Conservation (phyloP, 768 basidiomycete genomes). For the Gloeophyllum trabeum region DNA sequence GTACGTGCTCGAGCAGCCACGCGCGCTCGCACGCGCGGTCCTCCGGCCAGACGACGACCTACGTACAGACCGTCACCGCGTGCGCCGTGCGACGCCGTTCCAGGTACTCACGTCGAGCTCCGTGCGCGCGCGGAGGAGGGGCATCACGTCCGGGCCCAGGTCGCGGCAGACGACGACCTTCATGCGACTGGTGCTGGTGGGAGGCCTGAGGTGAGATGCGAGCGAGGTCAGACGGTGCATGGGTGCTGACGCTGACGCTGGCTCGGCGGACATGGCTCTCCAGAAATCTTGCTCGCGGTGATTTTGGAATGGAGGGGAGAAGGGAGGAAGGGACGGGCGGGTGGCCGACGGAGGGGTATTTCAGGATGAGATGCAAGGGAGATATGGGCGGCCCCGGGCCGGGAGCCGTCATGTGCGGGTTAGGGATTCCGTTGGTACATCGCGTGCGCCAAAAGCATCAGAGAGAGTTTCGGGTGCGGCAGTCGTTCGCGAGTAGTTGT, state of each 20-base stretch:
- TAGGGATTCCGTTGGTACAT: too few relatives aligned
- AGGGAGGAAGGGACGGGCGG: too few relatives aligned
- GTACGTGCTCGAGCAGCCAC: conserved; percentile 24
- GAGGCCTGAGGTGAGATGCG: neutral
- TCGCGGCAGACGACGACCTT: conserved; percentile 7
- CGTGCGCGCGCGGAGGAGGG: conserved; percentile 1
- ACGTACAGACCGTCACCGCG: neutral
- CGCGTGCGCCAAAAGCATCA: too few relatives aligned
- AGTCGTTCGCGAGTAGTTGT: too few relatives aligned
- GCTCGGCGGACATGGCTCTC: neutral
- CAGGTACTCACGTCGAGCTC: conserved; percentile 4
- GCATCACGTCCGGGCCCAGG: conserved; percentile 6
- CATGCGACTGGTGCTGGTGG: neutral
- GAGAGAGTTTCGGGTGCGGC: too few relatives aligned
- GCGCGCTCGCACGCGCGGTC: conserved; percentile 12
- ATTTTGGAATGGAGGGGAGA: too few relatives aligned
- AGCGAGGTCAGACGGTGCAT: neutral
- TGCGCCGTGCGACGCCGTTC: too few relatives aligned
- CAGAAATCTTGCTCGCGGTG: too few relatives aligned
- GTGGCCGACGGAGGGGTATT: too few relatives aligned
- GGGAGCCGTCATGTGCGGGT: too few relatives aligned
- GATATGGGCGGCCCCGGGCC: too few relatives aligned
- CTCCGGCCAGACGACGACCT: conserved; percentile 19
- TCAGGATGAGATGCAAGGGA: too few relatives aligned
- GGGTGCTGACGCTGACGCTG: neutral